phyloP scores from a whole-genome alignment of 306 rosid species.

The Cyclanthera cordifolia region DNA sequence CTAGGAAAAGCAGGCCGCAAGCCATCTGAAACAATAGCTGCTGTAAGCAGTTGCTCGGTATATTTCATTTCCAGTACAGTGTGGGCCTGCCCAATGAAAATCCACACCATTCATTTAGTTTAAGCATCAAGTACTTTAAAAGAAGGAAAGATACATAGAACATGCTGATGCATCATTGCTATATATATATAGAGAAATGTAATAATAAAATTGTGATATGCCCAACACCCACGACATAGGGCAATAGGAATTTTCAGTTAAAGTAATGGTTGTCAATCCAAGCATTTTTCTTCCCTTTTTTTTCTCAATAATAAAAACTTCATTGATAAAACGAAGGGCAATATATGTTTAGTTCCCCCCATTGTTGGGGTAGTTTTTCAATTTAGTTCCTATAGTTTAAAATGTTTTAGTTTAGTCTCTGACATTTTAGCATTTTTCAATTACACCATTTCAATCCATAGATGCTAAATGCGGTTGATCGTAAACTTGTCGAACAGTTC shows the following conservation, averaged over 20 bases:
- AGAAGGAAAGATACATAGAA: background rate
- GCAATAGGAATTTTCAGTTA: background rate
- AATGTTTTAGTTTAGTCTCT: background rate
- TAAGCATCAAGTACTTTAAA: background rate
- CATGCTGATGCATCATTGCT: background rate
- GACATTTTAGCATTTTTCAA: background rate
- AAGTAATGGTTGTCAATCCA: background rate
- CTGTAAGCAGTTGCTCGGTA: constrained; percentile 80
- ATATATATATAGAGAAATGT: background rate
- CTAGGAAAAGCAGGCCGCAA: constrained; percentile 68
- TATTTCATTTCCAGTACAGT: constrained; percentile 94
- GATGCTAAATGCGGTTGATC: background rate
- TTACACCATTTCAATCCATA: background rate
- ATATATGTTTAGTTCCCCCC: background rate
- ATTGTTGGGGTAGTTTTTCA: background rate
- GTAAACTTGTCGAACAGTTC: background rate
- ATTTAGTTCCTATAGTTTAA: background rate
- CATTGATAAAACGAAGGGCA: background rate
- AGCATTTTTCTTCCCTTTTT: background rate
- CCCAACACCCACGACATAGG: background rate
- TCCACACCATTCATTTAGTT: background rate
- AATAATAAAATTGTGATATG: background rate
- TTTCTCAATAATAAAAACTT: background rate
- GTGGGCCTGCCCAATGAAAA: constrained; percentile 62
- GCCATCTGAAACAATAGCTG: constrained; percentile 72